These are phyloP conservation scores for Panicum miliaceum DNA, from an alignment of 176 grass and related monocot genomes.

Conservation along the genomic window DNA sequence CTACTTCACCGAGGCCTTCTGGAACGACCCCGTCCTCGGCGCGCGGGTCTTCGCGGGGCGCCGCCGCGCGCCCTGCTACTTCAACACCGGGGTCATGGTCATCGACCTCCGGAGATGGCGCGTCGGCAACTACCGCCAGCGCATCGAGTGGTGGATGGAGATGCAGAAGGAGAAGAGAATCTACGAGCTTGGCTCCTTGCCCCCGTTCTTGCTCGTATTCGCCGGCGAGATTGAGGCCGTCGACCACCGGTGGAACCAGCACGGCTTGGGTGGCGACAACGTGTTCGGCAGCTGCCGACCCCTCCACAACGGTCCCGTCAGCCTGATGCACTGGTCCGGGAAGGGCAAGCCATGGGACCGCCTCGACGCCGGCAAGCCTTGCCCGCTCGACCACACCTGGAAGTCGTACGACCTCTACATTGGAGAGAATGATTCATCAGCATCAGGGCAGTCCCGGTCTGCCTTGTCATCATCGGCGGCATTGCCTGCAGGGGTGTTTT, in stretches of 20 bases:
- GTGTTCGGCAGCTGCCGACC: constrained; percentile 78
- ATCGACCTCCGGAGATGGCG: constrained; percentile 78
- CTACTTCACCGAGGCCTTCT: constrained; percentile 74
- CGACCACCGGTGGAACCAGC: constrained; percentile 94
- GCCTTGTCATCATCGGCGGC: constrained; percentile 45
- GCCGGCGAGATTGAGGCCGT: constrained; percentile 86
- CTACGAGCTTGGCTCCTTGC: constrained; percentile 85
- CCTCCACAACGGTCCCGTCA: constrained; percentile 77
- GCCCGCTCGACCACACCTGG: constrained; percentile 78
- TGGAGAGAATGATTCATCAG: constrained; percentile 27
- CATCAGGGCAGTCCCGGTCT: constrained; percentile 40
- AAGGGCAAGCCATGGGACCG: constrained; percentile 93
- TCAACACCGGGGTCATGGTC: constrained; percentile 80
- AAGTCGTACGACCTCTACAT: constrained; percentile 76
- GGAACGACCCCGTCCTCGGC: constrained; percentile 57
- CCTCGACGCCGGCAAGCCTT: constrained; percentile 70
- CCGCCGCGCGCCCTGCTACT: constrained; percentile 64
- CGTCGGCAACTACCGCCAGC: constrained; percentile 65
- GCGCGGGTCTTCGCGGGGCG: constrained; percentile 46
- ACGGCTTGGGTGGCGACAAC: constrained; percentile 95
- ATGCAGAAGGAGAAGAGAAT: constrained; percentile 77
- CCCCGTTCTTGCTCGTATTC: constrained; percentile 86
- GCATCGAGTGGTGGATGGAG: constrained; percentile 80
- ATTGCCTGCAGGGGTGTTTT: constrained; percentile 46
- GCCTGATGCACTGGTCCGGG: constrained; percentile 93